Evolutionary conservation across 768 basidiomycete species (phyloP).

Genomic region (Trametes villosa): DNA sequence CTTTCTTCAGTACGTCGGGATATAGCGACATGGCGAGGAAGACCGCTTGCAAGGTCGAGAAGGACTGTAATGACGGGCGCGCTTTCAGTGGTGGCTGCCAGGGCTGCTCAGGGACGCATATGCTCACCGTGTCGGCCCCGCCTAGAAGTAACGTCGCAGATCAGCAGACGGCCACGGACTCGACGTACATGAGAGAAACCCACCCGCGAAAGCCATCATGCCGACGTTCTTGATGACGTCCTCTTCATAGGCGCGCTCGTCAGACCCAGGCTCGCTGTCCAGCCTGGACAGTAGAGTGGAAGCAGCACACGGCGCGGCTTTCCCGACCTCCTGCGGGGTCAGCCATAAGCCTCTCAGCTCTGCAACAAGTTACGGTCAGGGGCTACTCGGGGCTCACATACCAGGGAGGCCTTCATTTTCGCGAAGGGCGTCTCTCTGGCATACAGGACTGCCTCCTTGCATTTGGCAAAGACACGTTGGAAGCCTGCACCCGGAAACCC

Average conservation of each 20-base stretch:
- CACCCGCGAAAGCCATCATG: neutral
- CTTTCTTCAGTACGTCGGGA: constrained; percentile 32
- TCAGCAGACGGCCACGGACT: neutral
- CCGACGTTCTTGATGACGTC: constrained; percentile 7
- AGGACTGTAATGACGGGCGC: constrained; percentile 18
- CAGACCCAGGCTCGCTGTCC: neutral
- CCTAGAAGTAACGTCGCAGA: neutral
- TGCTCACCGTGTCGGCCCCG: neutral
- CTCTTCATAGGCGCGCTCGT: neutral
- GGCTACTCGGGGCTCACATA: neutral
- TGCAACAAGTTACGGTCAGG: neutral
- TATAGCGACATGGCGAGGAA: constrained; percentile 41
- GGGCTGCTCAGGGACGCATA: neutral
- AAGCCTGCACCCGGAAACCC: constrained; percentile 34
- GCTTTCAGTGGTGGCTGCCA: too few relatives aligned
- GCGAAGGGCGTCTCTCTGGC: neutral
- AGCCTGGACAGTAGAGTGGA: neutral
- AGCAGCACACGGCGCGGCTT: neutral
- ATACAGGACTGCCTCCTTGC: neutral
- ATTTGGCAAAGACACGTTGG: constrained; percentile 7
- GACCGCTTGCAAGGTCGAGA: constrained; percentile 33
- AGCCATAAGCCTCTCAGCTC: neutral
- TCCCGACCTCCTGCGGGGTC: neutral
- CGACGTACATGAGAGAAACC: too few relatives aligned
- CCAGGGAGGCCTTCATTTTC: neutral